These are phyloP conservation scores for Diaporthe sp. DNA, from an alignment of 2,329 filamentous ascomycete genomes.

Conservation along the genomic window DNA sequence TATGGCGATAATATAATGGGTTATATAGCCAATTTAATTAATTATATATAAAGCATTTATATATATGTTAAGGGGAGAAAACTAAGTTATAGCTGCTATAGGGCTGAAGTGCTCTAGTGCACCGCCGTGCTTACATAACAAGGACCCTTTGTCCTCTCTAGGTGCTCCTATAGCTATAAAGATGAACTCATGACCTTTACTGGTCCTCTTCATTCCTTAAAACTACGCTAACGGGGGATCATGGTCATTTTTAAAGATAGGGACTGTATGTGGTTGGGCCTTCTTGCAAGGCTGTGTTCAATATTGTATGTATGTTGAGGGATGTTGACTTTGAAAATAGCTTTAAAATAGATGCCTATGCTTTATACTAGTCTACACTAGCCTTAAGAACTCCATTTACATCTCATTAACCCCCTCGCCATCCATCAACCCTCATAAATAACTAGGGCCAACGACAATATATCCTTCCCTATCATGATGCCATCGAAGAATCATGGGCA, in stretches of 20 bases:
- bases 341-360: constrained; percentile 4
- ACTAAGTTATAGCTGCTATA: no score
- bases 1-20: no score
- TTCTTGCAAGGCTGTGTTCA: constrained; percentile 7
- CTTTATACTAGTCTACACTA: constrained; percentile 12
- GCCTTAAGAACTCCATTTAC: not conserved
- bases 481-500: not conserved
- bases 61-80: no score
- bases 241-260: constrained; percentile 6
- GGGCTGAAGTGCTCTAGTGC: no score
- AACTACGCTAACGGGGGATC: constrained; percentile 1
- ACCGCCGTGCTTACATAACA: no score
- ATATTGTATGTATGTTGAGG: constrained; percentile 1
- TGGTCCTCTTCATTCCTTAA: constrained; percentile 6
- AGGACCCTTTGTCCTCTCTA: not conserved
- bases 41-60: no score
- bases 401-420: not conserved
- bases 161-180: constrained; percentile 3
- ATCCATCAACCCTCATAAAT: constrained; percentile 21
- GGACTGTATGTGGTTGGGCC: constrained; percentile 8
- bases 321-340: constrained; percentile 11
- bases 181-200: constrained; percentile 12
- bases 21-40: no score
- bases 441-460: constrained; percentile 18
- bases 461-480: not conserved